These are phyloP conservation scores for Pythium monospermum DNA, from an alignment of 352 stramenopile species.

Conservation along the genomic window DNA sequence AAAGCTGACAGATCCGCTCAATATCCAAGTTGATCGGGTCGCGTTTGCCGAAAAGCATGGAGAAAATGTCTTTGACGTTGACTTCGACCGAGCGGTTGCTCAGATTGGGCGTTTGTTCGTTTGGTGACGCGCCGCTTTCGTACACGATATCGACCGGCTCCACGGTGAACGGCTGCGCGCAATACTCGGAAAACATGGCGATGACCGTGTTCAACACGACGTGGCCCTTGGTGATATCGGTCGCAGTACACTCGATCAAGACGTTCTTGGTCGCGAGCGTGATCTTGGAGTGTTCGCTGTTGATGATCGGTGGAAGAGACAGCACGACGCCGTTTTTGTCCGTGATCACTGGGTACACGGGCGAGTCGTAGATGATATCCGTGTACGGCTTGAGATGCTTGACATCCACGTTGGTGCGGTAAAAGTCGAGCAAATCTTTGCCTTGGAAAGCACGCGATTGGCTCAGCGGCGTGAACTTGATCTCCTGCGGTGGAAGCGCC, in stretches of 20 bases:
- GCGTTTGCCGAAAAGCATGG: conserved; percentile 81
- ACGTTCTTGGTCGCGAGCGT: conserved; percentile 97
- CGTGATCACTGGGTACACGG: conserved; percentile 96
- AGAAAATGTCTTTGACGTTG: conserved; percentile 84
- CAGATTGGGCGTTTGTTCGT: conserved; percentile 91
- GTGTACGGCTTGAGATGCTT: conserved; percentile 99
- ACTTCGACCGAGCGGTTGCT: conserved; percentile 85
- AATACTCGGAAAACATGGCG: conserved; percentile 99
- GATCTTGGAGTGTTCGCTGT: conserved; percentile 97
- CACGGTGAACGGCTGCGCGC: conserved; percentile 93
- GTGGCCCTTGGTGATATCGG: conserved; percentile 99
- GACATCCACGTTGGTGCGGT: conserved; percentile 90
- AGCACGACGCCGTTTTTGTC: conserved; percentile 95
- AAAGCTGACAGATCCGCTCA: conserved; percentile 89
- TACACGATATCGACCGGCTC: conserved; percentile 97
- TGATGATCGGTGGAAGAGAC: conserved; percentile 99
- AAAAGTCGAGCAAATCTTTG: conserved; percentile 94
- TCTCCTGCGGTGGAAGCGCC: conserved; percentile 90
- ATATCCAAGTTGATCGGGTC: conserved; percentile 80
- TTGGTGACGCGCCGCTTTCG: conserved; percentile 72
- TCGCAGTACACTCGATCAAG: conserved; percentile 99
- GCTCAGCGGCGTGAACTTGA: conserved; percentile 96
- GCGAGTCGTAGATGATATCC: conserved; percentile 99
- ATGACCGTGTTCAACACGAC: conserved; percentile 99
- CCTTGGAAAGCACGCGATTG: conserved; percentile 89